These are phyloP conservation scores for Phtheirospermum japonicum DNA, from an alignment of 257 asterid species.

Conservation along the genomic window DNA sequence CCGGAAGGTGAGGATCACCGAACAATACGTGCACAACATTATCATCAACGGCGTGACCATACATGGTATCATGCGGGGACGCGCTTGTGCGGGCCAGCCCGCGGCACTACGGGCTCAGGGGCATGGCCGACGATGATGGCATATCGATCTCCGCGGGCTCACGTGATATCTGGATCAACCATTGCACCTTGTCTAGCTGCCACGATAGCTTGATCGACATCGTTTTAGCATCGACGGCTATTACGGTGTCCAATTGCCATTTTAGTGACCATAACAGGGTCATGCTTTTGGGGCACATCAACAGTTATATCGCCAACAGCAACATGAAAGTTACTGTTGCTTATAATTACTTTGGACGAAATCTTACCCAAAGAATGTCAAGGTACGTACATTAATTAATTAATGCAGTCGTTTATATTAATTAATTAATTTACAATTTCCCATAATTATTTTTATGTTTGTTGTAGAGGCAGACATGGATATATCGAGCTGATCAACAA, in stretches of 20 bases:
- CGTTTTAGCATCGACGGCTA: conserved; percentile 65
- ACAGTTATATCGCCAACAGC: conserved; percentile 50
- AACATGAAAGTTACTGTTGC: conserved; percentile 80
- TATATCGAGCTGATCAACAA: too few relatives aligned
- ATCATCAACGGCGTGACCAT: not conserved
- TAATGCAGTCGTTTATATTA: too few relatives aligned
- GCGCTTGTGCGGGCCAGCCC: conserved; percentile 71
- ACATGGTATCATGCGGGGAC: conserved; percentile 37
- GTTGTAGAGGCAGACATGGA: too few relatives aligned
- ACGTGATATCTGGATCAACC: conserved; percentile 84
- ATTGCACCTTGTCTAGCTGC: conserved; percentile 69
- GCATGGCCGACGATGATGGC: conserved; percentile 79
- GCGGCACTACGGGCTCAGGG: conserved; percentile 72
- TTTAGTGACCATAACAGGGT: conserved; percentile 83
- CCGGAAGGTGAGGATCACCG: not conserved
- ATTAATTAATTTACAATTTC: too few relatives aligned
- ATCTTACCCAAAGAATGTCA: not conserved
- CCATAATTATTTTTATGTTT: too few relatives aligned
- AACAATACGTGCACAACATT: not conserved
- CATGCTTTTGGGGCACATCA: conserved; percentile 81
- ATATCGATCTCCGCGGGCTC: conserved; percentile 67
- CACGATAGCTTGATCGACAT: conserved; percentile 72
- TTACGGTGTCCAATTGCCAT: conserved; percentile 62
- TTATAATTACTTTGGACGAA: conserved; percentile 80
- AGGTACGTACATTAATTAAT: too few relatives aligned